Evolutionary conservation across 345 rosid species (phyloP).

Genomic region (Eutrema yunnanense): DNA sequence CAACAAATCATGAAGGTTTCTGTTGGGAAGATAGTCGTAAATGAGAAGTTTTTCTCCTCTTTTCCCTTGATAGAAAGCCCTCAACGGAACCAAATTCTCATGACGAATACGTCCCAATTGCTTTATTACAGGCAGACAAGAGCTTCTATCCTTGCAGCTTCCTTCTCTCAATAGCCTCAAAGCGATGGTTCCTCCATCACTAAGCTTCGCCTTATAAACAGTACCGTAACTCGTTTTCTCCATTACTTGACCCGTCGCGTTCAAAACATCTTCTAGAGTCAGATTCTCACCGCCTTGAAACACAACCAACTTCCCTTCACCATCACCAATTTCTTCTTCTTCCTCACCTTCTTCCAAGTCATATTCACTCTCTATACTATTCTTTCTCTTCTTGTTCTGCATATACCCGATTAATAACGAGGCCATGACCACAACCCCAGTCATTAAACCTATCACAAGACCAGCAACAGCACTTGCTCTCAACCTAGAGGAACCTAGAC

Average conservation of each 20-base stretch:
- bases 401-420: conserved; percentile 68
- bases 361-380: conserved; percentile 45
- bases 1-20: conserved; percentile 63
- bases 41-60: conserved; percentile 88
- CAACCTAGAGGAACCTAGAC: conserved; percentile 48
- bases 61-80: conserved; percentile 88
- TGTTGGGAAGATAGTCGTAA: conserved; percentile 69
- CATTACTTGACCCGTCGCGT: conserved; percentile 83
- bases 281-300: conserved; percentile 89
- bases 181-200: conserved; percentile 79
- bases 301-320: conserved; percentile 65
- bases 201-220: conserved; percentile 77
- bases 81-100: conserved; percentile 71
- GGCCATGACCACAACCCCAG: conserved; percentile 64
- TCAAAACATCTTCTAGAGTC: conserved; percentile 69
- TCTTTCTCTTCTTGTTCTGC: conserved; percentile 67
- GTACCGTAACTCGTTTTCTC: conserved; percentile 84
- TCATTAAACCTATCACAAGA: conserved; percentile 72
- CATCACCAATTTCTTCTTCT: conserved; percentile 38
- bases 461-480: conserved; percentile 82
- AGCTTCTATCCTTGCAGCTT: conserved; percentile 64
- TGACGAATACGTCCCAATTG: conserved; percentile 68
- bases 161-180: conserved; percentile 81
- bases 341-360: conserved; percentile 51
- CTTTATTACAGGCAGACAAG: conserved; percentile 55